Base-by-base conservation (phyloP, 2,329 filamentous ascomycete species). In the Penicillium aurantiogriseum region DNA sequence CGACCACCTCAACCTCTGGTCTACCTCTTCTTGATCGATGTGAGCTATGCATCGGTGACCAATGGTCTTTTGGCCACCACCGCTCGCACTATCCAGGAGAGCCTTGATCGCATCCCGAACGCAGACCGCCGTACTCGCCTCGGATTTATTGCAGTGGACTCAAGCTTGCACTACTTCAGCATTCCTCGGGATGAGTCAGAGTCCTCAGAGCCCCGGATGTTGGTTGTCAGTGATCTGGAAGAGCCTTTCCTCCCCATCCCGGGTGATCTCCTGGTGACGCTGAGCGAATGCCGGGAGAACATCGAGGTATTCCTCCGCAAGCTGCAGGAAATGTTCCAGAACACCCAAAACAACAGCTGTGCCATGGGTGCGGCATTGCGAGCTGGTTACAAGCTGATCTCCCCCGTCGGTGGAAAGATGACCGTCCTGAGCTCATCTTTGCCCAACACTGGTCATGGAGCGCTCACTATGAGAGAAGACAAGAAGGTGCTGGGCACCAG, bases 191-290 rank as follows among this genome's bases (percentile, higher is more conserved):
- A 97, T 71, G 86, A 85, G 13, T 90, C 92, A 47, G 92, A 95
- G 73, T 89, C 85, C 67, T 88, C 85, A 43, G 92, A 97, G 67
- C 89, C 92, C 1, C 90, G 83, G 67, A 96, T 97, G 91, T 81
- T 97, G 42, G 93, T 97, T 51, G 88, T 97, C 46, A 96, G 91
- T 73, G 93, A 97, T 72, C 80, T 97, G 36, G 93, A 97, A 52
- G 93, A 99, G 78, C 94, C 94, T 6, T 99, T 97, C 81, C 80
- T 99, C 58, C 94, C 94, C 2, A 93, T 96, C 60, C 94, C 94
- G 7, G 88, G 90, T 58, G 93, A 97, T 71, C 84, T 99, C 36
- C 80, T 99, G 51, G 92, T 97, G 43, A 92, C 92, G 45, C 78
- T 99, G 60, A 88, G 88, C 36, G 92, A 97, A 76, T 93, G 90